A percentile compares a stretch with the other conserved stretches of the same genome.
These are phyloP conservation scores for Phylloporus arenicola DNA, from an alignment of 768 basidiomycete genomes.

Conservation along the genomic window DNA sequence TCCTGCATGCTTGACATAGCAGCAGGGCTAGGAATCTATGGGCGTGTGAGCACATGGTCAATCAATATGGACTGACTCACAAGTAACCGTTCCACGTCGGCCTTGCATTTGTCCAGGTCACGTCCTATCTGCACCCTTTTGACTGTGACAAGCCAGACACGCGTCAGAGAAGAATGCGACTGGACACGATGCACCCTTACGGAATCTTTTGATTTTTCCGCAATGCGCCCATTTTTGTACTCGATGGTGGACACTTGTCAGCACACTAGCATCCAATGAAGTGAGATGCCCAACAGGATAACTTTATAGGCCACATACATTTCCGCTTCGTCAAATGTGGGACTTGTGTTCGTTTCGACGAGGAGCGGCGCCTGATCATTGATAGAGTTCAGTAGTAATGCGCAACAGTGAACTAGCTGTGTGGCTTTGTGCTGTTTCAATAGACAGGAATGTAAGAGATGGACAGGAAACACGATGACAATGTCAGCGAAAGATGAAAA, in stretches of 20 bases:
- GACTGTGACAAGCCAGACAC: slow-evolving; percentile 26
- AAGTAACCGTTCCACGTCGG: slow-evolving; percentile 41
- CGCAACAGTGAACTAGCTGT: slow-evolving; percentile 40
- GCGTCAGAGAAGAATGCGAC: slow-evolving; percentile 4
- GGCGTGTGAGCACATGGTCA: neutral
- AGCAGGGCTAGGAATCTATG: slow-evolving; percentile 21
- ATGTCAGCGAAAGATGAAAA: neutral
- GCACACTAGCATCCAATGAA: slow-evolving; percentile 30
- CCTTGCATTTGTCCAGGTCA: slow-evolving; percentile 40
- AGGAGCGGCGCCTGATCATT: slow-evolving; percentile 36
- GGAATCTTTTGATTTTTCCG: slow-evolving; percentile 33
- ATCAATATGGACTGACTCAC: slow-evolving; percentile 24
- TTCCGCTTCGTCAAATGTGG: slow-evolving; percentile 39
- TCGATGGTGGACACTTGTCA: slow-evolving; percentile 37
- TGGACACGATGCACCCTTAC: slow-evolving; percentile 28
- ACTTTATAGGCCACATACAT: slow-evolving; percentile 35
- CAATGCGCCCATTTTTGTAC: slow-evolving; percentile 37
- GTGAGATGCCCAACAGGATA: neutral
- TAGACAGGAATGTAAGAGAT: too few species aligned
- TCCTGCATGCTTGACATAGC: slow-evolving; percentile 28
- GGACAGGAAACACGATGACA: neutral
- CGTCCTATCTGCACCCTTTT: slow-evolving; percentile 42
- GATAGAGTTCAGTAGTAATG: slow-evolving; percentile 34
- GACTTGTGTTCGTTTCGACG: slow-evolving; percentile 38
- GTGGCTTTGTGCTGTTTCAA: slow-evolving; percentile 39